Evolutionary conservation across 1,284 basidiomycete species (phyloP), one percentile per base, ranked within the genome.

Genomic region (Volvariella volvacea): DNA sequence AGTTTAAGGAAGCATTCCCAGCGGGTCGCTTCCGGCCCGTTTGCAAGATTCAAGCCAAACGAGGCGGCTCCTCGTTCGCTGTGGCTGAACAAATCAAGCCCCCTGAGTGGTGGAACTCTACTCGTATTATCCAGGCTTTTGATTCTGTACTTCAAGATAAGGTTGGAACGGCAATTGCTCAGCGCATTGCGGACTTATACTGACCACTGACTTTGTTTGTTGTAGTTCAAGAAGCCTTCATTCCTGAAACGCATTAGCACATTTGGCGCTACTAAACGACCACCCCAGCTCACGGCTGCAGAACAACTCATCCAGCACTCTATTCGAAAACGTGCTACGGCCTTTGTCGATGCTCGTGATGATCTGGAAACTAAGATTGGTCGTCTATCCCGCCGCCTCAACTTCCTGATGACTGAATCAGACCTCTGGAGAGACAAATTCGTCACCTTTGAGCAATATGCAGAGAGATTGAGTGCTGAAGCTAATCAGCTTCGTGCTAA

Each of bases 1-100:
- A 97, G 63, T 90, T 95, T 70, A 92, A 93, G 59, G 90, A 96
- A 58, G 91, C 94, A 2, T 97, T 95, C 68, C 92, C 94, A 2
- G 88, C 86, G 1, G 92, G 92, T 39, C 76, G 88, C 41, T 91
- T 92, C 69, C 70, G 83, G 38, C 86, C 86, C 9, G 78, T 85
- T 33, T 92, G 84, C 71, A 88, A 86, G 61, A 90, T 88, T 46
- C 84, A 84, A 60, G 85, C 83, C 22, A 91, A 88, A 66, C 74
- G 83, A 43, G 86, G 82, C 22, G 83, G 78, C 0, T 82, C 84
- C n/a, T 84, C 83, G 20, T 74, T 83, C 22, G 81, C 86, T 15
- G 85, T 89, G 19, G 87, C 88, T 2, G 88, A 91, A 57, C 84
- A 85, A 51, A 87, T 93, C 60, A 87, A 89, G 57, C 73, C 85